These are phyloP conservation scores for Pseudogymnoascus sp. DNA, from an alignment of 2,329 filamentous ascomycete species.

Conservation along the genomic window DNA sequence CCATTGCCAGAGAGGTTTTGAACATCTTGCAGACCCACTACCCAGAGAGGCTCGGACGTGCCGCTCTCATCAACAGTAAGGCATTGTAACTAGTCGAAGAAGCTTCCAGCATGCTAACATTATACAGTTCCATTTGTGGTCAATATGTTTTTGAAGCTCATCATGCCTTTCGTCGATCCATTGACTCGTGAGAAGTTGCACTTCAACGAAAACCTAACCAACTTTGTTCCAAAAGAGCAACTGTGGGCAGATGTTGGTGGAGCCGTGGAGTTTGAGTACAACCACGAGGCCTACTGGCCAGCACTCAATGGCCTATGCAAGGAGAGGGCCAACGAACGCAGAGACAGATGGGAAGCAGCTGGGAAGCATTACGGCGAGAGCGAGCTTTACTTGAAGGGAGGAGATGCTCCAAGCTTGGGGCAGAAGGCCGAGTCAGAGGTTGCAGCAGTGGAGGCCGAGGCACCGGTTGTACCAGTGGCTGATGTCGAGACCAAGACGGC, in stretches of 20 bases:
- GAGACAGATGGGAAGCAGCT: constrained; percentile 67
- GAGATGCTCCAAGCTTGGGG: constrained; percentile 22
- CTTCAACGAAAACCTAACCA: constrained; percentile 86
- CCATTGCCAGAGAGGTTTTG: constrained; percentile 74
- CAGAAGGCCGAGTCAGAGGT: background rate
- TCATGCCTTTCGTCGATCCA: constrained; percentile 94
- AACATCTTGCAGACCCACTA: constrained; percentile 93
- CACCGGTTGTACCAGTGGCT: background rate
- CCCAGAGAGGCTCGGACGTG: constrained; percentile 81
- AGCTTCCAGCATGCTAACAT: constrained; percentile 16
- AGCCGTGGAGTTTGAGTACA: constrained; percentile 81
- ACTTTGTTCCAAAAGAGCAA: constrained; percentile 75
- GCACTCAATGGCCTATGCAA: constrained; percentile 66
- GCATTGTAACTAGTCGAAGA: constrained; percentile 13
- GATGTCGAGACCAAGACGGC: background rate
- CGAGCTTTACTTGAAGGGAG: constrained; percentile 80
- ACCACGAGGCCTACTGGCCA: constrained; percentile 85
- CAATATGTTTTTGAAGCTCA: constrained; percentile 89
- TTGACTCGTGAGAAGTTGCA: constrained; percentile 90
- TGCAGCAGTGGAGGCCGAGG: background rate
- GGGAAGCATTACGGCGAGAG: constrained; percentile 79
- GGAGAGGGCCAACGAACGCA: constrained; percentile 54
- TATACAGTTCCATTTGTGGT: constrained; percentile 78
- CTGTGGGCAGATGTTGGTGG: constrained; percentile 72
- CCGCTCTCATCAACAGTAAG: constrained; percentile 81